Percentiles rank a stretch among this genome's conserved stretches.
Conservation (phyloP, 2,329 filamentous ascomycete species). For the Venturiaceae sp. region DNA sequence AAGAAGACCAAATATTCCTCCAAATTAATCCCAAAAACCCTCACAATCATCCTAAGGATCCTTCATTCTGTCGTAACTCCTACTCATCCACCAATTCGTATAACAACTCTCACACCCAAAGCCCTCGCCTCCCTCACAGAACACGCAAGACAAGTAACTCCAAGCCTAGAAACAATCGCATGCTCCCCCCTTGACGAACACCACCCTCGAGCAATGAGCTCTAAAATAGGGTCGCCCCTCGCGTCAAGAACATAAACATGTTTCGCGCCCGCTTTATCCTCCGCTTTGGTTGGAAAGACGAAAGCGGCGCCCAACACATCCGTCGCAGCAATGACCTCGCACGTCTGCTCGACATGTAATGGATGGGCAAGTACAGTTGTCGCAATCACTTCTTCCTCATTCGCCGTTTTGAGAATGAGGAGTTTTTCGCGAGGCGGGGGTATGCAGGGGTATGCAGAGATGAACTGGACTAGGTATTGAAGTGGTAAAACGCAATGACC, state of each 20-base stretch:
- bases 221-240: constrained; percentile 53
- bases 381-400: neutral
- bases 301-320: constrained; percentile 20
- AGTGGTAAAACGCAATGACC: constrained; percentile 20
- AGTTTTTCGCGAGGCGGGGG: constrained; percentile 23
- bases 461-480: constrained; percentile 42
- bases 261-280: constrained; percentile 11
- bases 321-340: constrained; percentile 24
- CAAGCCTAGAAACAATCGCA: constrained; percentile 57
- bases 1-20: neutral
- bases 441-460: constrained; percentile 44
- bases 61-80: neutral
- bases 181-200: constrained; percentile 68
- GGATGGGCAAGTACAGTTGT: constrained; percentile 24
- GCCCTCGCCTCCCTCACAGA: constrained; percentile 66
- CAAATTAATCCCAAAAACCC: neutral
- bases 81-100: constrained; percentile 25
- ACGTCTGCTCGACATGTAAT: constrained; percentile 27
- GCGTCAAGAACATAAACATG: constrained; percentile 33
- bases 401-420: constrained; percentile 8
- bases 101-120: constrained; percentile 58
- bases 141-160: constrained; percentile 62
- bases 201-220: constrained; percentile 61
- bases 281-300: constrained; percentile 10
- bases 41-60: neutral